Base-by-base conservation (phyloP, 164 flowering plant genomes). In the Malania oleifera region DNA sequence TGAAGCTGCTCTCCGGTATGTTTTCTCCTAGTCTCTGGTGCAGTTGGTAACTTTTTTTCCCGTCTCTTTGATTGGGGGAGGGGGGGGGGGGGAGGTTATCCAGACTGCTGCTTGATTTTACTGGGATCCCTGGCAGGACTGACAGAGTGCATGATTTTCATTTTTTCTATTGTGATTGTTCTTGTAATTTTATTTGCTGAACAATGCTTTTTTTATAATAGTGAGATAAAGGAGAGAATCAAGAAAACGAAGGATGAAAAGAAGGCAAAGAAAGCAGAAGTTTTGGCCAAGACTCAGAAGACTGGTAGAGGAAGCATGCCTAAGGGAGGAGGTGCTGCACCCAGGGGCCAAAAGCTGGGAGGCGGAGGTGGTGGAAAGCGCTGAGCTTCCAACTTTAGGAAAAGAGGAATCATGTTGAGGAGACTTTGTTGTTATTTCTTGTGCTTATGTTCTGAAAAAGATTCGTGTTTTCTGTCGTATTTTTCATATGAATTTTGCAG, bases 281-380 rank as follows among this genome's bases (percentile, higher is more conserved):
- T 24, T 11, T 5, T 50, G 29, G 53, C 53, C 29, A 50, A 50
- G n/a, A 12, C 53, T 50, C 28, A 24, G 53, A 50, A 50, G 18
- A 7, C 17, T 17, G 34, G 53, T 27, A 23, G 13, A 24, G 53
- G 53, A 2, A 24, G 24, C 11, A 7, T 23, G 3, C 1, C 53
- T 6, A 50, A 15, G 18, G 53, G 29, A 2, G 53, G 15, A 4
- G 15, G n/a, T n/a, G n/a, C n/a, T n/a, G n/a, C n/a, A n/a, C n/a
- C 29, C 24, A 25, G 13, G 2, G 53, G 29, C 11, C 28, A 8
- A 13, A 50, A 50, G 5, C 28, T 50, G 5, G 53, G 53, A 11
- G 53, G 53, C 13, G 53, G 53, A n/a, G n/a, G n/a, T 24, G 53
- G 53, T 50, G 53, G 53, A 3, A 50, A 50, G 53, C 53, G 53